phyloP scores from a whole-genome alignment of 2,329 filamentous ascomycete genomes.

The Paecilomyces variotii region DNA sequence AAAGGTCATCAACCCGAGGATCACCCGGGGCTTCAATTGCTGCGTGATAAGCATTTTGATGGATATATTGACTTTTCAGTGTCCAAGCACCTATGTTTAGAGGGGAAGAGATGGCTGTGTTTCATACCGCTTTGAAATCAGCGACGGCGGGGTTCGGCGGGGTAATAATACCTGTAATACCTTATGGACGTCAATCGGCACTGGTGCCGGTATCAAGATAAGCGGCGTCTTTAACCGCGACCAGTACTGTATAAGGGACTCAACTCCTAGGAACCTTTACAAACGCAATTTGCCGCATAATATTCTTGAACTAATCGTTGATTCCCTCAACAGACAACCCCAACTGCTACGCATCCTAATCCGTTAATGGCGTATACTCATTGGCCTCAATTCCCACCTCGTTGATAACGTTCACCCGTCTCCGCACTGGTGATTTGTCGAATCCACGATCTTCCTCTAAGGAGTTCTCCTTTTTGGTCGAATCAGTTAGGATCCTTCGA shows the following conservation, averaged over 20 bases:
- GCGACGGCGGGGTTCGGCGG: neutral
- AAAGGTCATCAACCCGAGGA: conserved; percentile 84
- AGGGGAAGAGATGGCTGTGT: neutral
- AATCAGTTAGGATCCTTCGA: no score
- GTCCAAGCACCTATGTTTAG: neutral
- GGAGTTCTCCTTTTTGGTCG: no score
- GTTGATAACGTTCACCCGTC: conserved; percentile 24
- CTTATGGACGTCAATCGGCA: neutral
- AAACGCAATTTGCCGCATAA: conserved; percentile 30
- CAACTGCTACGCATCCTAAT: conserved; percentile 23
- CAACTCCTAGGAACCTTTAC: conserved; percentile 31
- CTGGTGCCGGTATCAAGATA: neutral
- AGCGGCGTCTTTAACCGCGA: neutral
- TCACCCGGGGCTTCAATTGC: conserved; percentile 54
- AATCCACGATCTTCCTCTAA: no score
- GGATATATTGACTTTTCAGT: neutral
- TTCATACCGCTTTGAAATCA: neutral
- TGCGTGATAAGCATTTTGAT: conserved; percentile 28
- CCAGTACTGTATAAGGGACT: neutral
- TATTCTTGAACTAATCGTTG: conserved; percentile 24
- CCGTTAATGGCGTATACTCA: conserved; percentile 22
- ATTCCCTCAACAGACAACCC: conserved; percentile 25
- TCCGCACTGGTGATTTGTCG: no score
- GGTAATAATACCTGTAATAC: neutral
- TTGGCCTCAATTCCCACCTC: conserved; percentile 22